These are phyloP conservation scores for Hirsutella thompsonii DNA, from an alignment of 2,329 filamentous ascomycete species.

Conservation along the genomic window DNA sequence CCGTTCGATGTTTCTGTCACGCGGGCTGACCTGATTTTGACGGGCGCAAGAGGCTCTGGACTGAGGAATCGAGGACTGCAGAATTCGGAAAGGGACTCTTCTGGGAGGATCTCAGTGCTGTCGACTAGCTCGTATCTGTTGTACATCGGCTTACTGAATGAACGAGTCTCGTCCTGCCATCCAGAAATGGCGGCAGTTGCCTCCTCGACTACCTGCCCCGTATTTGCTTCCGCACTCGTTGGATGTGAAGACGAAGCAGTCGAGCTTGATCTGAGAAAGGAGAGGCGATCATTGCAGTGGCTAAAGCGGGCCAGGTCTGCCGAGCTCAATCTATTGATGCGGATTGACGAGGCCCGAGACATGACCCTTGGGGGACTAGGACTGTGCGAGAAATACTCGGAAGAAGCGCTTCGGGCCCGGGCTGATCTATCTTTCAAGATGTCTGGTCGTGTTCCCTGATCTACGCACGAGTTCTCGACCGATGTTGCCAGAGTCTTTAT, in stretches of 20 bases:
- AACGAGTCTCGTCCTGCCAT: slow-evolving; percentile 12
- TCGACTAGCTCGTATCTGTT: slow-evolving; percentile 13
- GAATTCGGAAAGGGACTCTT: slow-evolving; percentile 10
- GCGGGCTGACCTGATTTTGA: neutral
- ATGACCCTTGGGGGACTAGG: slow-evolving; percentile 9
- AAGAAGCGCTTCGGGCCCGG: slow-evolving; percentile 15
- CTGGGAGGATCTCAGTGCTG: slow-evolving; percentile 12
- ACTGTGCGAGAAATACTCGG: slow-evolving; percentile 15
- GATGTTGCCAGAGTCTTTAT: slow-evolving; percentile 8
- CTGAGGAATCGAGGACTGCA: neutral
- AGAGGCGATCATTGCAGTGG: slow-evolving; percentile 15
- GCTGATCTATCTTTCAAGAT: neutral
- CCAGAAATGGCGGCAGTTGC: slow-evolving; percentile 11
- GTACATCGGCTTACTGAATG: slow-evolving; percentile 9
- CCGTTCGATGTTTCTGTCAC: neutral
- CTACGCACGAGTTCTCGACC: slow-evolving; percentile 6
- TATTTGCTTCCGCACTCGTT: slow-evolving; percentile 6
- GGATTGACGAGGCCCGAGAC: slow-evolving; percentile 14
- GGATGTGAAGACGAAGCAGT: slow-evolving; percentile 7
- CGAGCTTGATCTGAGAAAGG: slow-evolving; percentile 16
- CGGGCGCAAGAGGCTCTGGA: neutral
- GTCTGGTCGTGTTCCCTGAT: neutral
- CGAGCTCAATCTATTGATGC: slow-evolving; percentile 12
- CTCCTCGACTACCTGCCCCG: slow-evolving; percentile 11
- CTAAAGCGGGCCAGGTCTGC: slow-evolving; percentile 17